Evolutionary conservation across 176 grass and related monocot genomes (phyloP).

Genomic region (Oryza brachyantha): DNA sequence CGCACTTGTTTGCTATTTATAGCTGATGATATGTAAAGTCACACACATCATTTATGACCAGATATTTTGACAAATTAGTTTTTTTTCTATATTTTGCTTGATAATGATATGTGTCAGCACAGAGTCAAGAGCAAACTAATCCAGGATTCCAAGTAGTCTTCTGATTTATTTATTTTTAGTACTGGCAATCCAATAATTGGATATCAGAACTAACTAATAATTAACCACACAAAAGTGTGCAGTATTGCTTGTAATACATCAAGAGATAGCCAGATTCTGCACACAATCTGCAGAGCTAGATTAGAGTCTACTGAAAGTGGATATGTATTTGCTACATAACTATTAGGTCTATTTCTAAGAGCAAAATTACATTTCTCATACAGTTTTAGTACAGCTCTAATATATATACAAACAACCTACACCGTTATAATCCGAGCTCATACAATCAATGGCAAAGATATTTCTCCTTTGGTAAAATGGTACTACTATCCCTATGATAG

Average conservation of each 20-base stretch:
- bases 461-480: neutral
- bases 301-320: neutral
- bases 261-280: neutral
- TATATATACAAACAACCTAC: neutral
- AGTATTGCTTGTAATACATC: neutral
- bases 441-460: neutral
- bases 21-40: neutral
- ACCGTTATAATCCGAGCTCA: neutral
- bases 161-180: neutral
- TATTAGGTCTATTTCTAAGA: neutral
- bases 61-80: conserved; percentile 1
- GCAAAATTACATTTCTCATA: neutral
- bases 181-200: neutral
- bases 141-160: neutral
- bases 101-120: neutral
- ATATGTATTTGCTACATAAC: neutral
- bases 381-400: neutral
- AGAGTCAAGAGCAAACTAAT: neutral
- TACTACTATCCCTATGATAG: neutral
- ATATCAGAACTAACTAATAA: neutral
- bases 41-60: neutral
- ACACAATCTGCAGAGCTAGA: neutral
- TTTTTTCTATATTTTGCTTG: neutral
- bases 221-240: neutral
- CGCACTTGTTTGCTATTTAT: neutral